Conservation (phyloP, 2,329 filamentous ascomycete genomes). For the Botryotinia narcissicola region DNA sequence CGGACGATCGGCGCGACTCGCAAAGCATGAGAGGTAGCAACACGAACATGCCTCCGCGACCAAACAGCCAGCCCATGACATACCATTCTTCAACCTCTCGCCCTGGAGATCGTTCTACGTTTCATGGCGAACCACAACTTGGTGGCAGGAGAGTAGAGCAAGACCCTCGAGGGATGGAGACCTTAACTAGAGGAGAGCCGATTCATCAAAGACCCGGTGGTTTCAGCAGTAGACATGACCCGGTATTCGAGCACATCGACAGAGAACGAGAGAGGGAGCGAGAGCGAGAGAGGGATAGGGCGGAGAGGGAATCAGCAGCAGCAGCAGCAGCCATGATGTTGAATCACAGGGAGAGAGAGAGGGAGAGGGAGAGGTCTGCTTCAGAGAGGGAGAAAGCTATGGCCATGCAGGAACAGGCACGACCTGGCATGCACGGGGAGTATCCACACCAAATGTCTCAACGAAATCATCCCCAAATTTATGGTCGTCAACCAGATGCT, state of each 20-base stretch:
- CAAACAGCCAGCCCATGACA: constrained; percentile 37
- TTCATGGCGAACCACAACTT: constrained; percentile 29
- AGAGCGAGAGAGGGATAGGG: constrained; percentile 37
- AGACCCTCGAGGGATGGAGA: constrained; percentile 25
- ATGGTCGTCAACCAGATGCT: constrained; percentile 33
- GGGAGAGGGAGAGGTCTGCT: constrained; percentile 3
- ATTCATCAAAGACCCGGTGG: constrained; percentile 29
- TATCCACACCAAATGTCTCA: constrained; percentile 34
- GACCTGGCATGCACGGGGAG: constrained; percentile 25
- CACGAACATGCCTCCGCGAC: constrained; percentile 36
- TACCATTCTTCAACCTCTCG: constrained; percentile 44
- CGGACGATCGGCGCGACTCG: constrained; percentile 48
- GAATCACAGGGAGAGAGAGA: constrained; percentile 5
- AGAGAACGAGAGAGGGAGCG: constrained; percentile 41
- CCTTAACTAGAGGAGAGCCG: constrained; percentile 43
- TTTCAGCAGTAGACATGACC: constrained; percentile 36
- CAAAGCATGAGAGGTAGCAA: constrained; percentile 32
- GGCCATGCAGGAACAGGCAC: constrained; percentile 31
- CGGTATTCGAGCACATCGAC: constrained; percentile 53
- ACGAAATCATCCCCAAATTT: constrained; percentile 28
- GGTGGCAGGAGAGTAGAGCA: constrained; percentile 28
- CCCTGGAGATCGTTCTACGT: constrained; percentile 42
- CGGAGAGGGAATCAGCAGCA: constrained; percentile 27
- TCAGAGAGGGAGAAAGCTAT: constrained; percentile 42
- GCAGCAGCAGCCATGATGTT: not conserved